Conservation (phyloP, 352 stramenopile species). For the Aphanomyces astaci region DNA sequence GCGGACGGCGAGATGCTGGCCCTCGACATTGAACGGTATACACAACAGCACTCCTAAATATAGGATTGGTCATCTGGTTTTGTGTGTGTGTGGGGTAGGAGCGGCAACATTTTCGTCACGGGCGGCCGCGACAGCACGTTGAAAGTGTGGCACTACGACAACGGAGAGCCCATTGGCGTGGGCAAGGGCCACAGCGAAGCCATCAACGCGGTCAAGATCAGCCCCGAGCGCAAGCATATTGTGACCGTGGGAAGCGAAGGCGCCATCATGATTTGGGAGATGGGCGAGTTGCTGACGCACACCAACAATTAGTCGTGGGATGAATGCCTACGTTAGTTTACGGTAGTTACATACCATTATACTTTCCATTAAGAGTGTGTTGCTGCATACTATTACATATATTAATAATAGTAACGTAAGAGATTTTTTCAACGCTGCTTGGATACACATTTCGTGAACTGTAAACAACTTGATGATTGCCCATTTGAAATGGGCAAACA, state of each 20-base stretch:
- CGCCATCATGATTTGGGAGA: slow-evolving; percentile 94
- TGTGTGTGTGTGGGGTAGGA: slow-evolving; percentile 9
- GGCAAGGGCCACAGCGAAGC: slow-evolving; percentile 90
- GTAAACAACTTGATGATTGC: no score
- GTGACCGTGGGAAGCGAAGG: slow-evolving; percentile 92
- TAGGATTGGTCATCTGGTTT: no score
- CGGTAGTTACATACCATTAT: no score
- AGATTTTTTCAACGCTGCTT: no score
- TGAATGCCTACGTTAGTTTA: no score
- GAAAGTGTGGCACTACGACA: slow-evolving; percentile 96
- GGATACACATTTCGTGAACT: no score
- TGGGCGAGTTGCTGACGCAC: slow-evolving; percentile 39
- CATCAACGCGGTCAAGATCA: slow-evolving; percentile 91
- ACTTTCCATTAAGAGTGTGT: no score
- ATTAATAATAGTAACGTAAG: no score
- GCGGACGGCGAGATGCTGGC: slow-evolving; percentile 85
- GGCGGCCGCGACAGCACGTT: slow-evolving; percentile 87
- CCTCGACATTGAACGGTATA: slow-evolving; percentile 85
- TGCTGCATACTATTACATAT: no score
- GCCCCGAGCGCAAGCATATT: slow-evolving; percentile 87
- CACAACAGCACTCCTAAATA: no score
- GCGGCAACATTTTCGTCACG: slow-evolving; percentile 86
- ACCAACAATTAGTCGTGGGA: slow-evolving; percentile 1
- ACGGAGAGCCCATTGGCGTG: slow-evolving; percentile 82
- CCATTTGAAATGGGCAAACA: no score